These are phyloP conservation scores for Amoebophrya sp. DNA, from an alignment of 169 alveolate genomes.

Conservation along the genomic window DNA sequence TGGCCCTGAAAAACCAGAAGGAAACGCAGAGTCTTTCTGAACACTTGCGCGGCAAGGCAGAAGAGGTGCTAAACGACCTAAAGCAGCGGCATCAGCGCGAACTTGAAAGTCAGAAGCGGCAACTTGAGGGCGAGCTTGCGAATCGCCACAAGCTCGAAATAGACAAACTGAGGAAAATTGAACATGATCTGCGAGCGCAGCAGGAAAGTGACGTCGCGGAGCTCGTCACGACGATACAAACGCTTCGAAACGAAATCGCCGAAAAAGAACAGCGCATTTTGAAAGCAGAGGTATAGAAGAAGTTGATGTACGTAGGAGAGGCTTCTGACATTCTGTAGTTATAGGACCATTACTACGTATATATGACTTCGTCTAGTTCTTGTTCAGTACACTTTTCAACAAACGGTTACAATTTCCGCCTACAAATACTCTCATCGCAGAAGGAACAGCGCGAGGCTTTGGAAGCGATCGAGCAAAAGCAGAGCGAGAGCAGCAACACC, in stretches of 20 bases:
- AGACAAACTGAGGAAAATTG: neutral
- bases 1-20: neutral
- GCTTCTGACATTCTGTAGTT: no score
- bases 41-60: neutral
- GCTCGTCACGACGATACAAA: neutral
- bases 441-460: neutral
- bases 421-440: neutral
- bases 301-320: no score
- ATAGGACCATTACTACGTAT: neutral
- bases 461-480: neutral
- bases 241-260: neutral
- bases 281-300: neutral
- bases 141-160: neutral
- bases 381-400: neutral
- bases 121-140: neutral
- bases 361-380: neutral
- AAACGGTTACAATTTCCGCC: neutral
- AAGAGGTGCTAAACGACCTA: neutral
- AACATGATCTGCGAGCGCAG: neutral
- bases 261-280: neutral
- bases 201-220: neutral
- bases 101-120: conserved; percentile 8
- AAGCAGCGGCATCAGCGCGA: neutral
- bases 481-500: neutral
- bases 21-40: neutral